Base-by-base conservation (phyloP, 163 green algal genomes). In the Scenedesmus sp. region DNA sequence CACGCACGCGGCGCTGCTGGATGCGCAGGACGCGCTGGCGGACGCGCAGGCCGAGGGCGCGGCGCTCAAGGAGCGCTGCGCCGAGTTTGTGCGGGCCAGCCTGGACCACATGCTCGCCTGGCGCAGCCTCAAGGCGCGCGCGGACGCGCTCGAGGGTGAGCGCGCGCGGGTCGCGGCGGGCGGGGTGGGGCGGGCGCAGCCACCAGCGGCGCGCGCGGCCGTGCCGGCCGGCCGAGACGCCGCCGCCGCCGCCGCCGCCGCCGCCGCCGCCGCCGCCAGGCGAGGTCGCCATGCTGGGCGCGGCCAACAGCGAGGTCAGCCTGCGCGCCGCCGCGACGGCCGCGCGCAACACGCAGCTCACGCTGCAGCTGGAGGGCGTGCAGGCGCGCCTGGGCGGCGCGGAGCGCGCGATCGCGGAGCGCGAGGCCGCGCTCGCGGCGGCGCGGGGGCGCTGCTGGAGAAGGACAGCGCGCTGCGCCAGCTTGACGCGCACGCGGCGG, bases 91-190 rank as follows among this genome's bases (percentile, higher is more conserved):
- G n/a, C 63, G 45, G 47, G 34, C 60, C 18, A 75, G 75, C 50
- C 53, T 81, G n/a, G 74, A 81, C 22, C 74, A 75, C 63, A 75
- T 81, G 74, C 63, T 81, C 36, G 63, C 74, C 14, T 81, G 74
- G 74, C 57, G 74, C 24, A 20, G 60, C 9, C 51, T 81, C 13
- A 81, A 75, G n/a, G 31, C 51, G 1, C 75, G 70, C 48, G 74
- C 74, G 44, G 74, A 81, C 33, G 62, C 74, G 18, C 50, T 81
- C 14, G 74, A 75, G 34, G 74, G 74, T 81, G 20, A 36, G 47
- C 29, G 20, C 11, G 29, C 33, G 60, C 57, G 29, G 57, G 10
- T 36, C 24, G 50, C 10, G 18, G 50, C 50, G 15, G 50, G n/a
- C n/a, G n/a, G n/a, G n/a, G n/a, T n/a, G n/a, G n/a, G n/a, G n/a